Percentiles rank a stretch among this genome's conserved stretches.
Conservation (phyloP, 2,329 filamentous ascomycete species). For the Alternaria brassicae region DNA sequence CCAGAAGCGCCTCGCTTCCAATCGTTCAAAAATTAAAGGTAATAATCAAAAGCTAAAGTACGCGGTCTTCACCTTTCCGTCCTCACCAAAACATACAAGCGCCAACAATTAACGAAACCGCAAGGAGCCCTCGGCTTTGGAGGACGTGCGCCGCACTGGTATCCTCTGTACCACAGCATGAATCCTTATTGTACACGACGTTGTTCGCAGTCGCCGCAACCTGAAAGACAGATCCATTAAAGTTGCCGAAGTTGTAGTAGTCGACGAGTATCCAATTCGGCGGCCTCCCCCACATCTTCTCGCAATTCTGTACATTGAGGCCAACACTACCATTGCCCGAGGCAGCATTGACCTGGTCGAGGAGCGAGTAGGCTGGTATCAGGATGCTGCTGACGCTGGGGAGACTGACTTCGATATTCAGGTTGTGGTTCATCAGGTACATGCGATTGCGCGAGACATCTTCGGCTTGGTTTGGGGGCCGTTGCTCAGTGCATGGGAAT, state of each 20-base stretch:
- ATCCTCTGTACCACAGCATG: constrained; percentile 32
- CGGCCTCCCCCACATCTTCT: constrained; percentile 39
- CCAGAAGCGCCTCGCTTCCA: not conserved
- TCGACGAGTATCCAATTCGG: constrained; percentile 49
- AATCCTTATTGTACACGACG: constrained; percentile 29
- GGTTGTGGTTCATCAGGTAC: constrained; percentile 89
- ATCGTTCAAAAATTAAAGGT: not conserved
- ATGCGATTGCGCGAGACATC: constrained; percentile 65
- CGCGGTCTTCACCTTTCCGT: not conserved
- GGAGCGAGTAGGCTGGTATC: constrained; percentile 39
- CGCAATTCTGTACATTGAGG: constrained; percentile 36
- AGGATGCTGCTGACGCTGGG: constrained; percentile 52
- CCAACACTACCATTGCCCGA: constrained; percentile 40
- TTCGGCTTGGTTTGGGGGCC: constrained; percentile 70
- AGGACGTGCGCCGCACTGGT: not conserved
- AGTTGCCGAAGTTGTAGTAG: constrained; percentile 46
- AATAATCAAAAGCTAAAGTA: not conserved
- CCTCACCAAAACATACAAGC: not conserved
- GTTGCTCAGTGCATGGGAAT: constrained; percentile 81
- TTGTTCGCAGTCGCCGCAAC: constrained; percentile 60
- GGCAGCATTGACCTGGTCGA: constrained; percentile 41
- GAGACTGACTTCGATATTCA: constrained; percentile 67
- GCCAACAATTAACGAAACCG: not conserved
- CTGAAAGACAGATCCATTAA: constrained; percentile 46
- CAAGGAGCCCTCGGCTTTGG: not conserved